These are phyloP conservation scores for Yamadazyma pseudoaaseri DNA, from an alignment of 1,139 yeast genomes.

Conservation along the genomic window DNA sequence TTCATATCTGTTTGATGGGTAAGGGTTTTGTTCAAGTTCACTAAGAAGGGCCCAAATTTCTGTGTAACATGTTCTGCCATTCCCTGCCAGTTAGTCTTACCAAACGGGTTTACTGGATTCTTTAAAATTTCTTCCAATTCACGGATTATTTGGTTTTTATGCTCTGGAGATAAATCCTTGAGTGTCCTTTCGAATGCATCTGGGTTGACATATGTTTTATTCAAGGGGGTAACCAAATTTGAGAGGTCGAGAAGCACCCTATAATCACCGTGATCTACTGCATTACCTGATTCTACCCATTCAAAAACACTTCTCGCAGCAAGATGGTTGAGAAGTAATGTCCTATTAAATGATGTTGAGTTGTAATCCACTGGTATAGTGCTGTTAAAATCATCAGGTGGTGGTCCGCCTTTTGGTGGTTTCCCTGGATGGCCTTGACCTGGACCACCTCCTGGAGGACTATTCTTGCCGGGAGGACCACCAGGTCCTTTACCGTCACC, in stretches of 20 bases:
- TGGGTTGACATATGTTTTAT: conserved; percentile 42
- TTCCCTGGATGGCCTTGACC: not conserved
- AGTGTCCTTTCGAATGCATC: conserved; percentile 49
- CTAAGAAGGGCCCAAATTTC: conserved; percentile 49
- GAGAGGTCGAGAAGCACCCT: conserved; percentile 50
- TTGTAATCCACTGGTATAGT: conserved; percentile 2
- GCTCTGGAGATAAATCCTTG: conserved; percentile 28
- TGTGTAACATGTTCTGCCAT: conserved; percentile 42
- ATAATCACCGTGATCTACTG: conserved; percentile 43
- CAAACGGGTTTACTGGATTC: conserved; percentile 29
- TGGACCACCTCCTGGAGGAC: not conserved
- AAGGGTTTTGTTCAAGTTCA: conserved; percentile 27
- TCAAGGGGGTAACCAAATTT: conserved; percentile 48
- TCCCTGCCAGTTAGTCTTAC: conserved; percentile 51
- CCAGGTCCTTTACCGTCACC: too few species aligned
- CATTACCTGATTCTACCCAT: conserved; percentile 39
- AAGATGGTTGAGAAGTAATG: conserved; percentile 14
- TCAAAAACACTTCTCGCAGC: conserved; percentile 33
- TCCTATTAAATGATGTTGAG: conserved; percentile 7
- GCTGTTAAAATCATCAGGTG: not conserved
- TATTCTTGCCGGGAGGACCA: not conserved
- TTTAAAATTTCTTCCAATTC: conserved; percentile 28
- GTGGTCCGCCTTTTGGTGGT: not conserved
- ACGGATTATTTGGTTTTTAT: conserved; percentile 29
- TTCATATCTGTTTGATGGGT: conserved; percentile 3